phyloP scores from a whole-genome alignment of 179 eudicot species.

The Beta lomatogona region DNA sequence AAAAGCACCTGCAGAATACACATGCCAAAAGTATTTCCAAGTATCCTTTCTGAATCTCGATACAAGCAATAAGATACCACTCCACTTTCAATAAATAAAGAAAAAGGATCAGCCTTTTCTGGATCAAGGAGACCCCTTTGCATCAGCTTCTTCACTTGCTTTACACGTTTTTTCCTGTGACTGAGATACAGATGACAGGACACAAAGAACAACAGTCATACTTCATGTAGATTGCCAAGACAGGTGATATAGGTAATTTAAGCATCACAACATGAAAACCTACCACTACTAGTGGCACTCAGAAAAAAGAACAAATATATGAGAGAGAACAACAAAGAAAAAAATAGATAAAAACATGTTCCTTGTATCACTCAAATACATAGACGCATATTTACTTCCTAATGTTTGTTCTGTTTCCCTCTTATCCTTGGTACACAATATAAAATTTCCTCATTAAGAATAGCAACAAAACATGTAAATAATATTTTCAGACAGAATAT shows the following conservation, averaged over 20 bases:
- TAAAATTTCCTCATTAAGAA: no score
- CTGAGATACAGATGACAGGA: slow-evolving; percentile 33
- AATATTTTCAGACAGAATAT: no score
- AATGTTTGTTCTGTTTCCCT: no score
- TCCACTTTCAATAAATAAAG: slow-evolving; percentile 75
- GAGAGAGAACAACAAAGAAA: no score
- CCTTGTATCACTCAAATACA: no score
- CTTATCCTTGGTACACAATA: no score
- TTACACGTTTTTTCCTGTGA: slow-evolving; percentile 71
- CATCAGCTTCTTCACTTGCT: slow-evolving; percentile 65
- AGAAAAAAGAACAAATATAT: no score
- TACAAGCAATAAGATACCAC: slow-evolving; percentile 75
- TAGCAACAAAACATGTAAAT: no score
- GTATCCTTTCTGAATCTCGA: slow-evolving; percentile 82
- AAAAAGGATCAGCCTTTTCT: slow-evolving; percentile 71
- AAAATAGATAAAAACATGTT: no score
- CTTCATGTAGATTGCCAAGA: background rate
- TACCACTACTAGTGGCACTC: no score
- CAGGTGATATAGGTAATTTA: no score
- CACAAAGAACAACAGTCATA: background rate
- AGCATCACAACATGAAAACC: background rate
- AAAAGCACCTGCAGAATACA: slow-evolving; percentile 75
- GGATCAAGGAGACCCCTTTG: slow-evolving; percentile 70
- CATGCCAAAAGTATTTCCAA: slow-evolving; percentile 94
- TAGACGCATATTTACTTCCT: no score